These are phyloP conservation scores for Aspergillus felis DNA, from an alignment of 2,329 filamentous ascomycete species.

Conservation along the genomic window DNA sequence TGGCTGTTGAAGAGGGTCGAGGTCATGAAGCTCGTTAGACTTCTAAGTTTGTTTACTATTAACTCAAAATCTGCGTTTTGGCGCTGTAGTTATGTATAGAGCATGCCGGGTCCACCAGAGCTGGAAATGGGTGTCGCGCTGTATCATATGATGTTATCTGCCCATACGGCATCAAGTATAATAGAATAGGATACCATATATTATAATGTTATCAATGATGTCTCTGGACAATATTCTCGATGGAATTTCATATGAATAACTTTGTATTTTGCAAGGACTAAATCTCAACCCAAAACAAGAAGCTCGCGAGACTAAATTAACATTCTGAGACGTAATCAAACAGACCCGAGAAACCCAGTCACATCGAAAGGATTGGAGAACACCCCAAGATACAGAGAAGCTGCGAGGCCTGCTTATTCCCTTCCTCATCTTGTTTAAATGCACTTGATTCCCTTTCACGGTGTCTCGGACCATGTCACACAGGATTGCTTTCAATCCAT, in stretches of 20 bases:
- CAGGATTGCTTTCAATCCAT: background rate
- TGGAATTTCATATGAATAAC: background rate
- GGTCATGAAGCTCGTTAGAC: background rate
- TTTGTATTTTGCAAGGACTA: background rate
- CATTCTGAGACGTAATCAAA: background rate
- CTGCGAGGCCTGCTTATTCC: background rate
- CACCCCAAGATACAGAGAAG: background rate
- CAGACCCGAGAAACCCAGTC: background rate
- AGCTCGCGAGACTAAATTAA: background rate
- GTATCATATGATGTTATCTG: background rate
- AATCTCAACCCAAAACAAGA: background rate
- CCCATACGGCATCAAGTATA: background rate
- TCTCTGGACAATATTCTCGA: background rate
- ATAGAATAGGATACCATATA: background rate
- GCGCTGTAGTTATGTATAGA: background rate
- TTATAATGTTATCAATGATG: background rate
- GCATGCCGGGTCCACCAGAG: background rate
- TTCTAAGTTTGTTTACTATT: background rate
- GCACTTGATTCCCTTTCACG: background rate
- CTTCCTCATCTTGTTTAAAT: background rate
- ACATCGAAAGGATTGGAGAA: background rate
- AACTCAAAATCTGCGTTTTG: background rate
- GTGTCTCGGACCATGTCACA: background rate
- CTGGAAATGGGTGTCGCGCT: background rate
- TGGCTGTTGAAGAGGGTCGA: slow-evolving; percentile 62